These are phyloP conservation scores for Tylopilus sp. DNA, from an alignment of 768 basidiomycete species.

Conservation along the genomic window DNA sequence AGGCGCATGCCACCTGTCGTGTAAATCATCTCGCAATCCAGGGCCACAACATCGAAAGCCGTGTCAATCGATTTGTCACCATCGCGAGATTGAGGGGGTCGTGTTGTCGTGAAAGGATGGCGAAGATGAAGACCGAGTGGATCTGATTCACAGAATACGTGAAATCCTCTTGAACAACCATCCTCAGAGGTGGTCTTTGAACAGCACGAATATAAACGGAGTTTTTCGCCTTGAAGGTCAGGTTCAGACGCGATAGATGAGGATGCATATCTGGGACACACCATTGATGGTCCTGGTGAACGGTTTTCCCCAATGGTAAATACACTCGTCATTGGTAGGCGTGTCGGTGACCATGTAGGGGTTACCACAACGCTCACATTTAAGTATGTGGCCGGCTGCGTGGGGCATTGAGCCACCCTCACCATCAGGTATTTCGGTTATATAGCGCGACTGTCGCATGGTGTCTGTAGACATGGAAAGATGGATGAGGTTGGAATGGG, in stretches of 20 bases:
- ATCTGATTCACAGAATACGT: slow-evolving; percentile 86
- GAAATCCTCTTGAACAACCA: slow-evolving; percentile 76
- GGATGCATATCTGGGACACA: slow-evolving; percentile 27
- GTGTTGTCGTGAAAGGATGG: slow-evolving; percentile 62
- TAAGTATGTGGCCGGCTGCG: slow-evolving; percentile 55
- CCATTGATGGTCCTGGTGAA: slow-evolving; percentile 64
- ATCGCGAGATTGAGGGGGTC: slow-evolving; percentile 13
- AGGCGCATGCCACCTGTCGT: slow-evolving; percentile 90
- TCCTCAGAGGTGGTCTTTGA: slow-evolving; percentile 53
- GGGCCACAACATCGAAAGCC: slow-evolving; percentile 73
- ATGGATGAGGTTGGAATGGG: slow-evolving; percentile 49
- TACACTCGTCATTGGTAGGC: slow-evolving; percentile 61
- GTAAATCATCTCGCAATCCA: slow-evolving; percentile 98
- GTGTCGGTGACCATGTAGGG: slow-evolving; percentile 64
- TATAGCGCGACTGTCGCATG: slow-evolving; percentile 66
- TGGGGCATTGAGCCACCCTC: slow-evolving; percentile 63
- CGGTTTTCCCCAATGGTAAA: slow-evolving; percentile 80
- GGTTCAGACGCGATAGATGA: background rate
- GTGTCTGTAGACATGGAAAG: slow-evolving; percentile 57
- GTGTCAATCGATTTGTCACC: slow-evolving; percentile 23
- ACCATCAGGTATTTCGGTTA: slow-evolving; percentile 63
- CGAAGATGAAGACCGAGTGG: slow-evolving; percentile 65
- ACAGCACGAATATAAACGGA: slow-evolving; percentile 77
- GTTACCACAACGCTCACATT: slow-evolving; percentile 78
- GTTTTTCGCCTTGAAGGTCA: slow-evolving; percentile 53